Percentiles rank a stretch among this genome's conserved stretches.
Evolutionary conservation across 1,284 basidiomycete genomes (phyloP).

Genomic region (Sporisorium exsertum): DNA sequence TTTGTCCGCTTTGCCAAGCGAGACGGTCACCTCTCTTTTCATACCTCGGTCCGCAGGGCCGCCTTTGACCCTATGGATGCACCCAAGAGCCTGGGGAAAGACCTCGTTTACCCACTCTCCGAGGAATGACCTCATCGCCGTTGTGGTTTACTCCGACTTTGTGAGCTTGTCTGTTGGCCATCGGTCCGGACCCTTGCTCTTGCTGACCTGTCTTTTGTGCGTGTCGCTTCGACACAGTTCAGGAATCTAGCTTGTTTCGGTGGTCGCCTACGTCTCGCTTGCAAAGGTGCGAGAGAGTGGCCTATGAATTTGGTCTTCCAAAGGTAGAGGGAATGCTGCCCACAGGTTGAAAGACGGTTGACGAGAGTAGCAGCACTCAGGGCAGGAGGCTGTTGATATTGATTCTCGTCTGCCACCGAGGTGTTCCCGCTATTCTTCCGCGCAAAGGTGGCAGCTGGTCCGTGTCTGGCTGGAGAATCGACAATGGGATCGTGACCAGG

Average conservation of each 20-base stretch:
- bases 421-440: constrained; percentile 37
- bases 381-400: background rate
- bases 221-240: background rate
- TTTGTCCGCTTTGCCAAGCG: constrained; percentile 1
- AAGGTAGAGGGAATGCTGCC: background rate
- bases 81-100: background rate
- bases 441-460: constrained; percentile 28
- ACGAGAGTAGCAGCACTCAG: background rate
- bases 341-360: background rate
- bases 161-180: background rate
- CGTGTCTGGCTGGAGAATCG: constrained; percentile 33
- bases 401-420: constrained; percentile 8
- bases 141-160: background rate
- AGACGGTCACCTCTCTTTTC: background rate
- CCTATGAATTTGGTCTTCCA: background rate
- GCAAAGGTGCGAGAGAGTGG: background rate
- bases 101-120: too few species aligned
- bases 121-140: constrained; percentile 6
- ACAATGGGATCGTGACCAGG: constrained; percentile 38
- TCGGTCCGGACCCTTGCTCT: background rate
- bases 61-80: background rate
- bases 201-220: too few species aligned
- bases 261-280: background rate
- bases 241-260: background rate
- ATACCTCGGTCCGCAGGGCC: constrained; percentile 9